Evolutionary conservation across 192 early-diverging fungal species (phyloP).

Genomic region (Backusella macrospora): DNA sequence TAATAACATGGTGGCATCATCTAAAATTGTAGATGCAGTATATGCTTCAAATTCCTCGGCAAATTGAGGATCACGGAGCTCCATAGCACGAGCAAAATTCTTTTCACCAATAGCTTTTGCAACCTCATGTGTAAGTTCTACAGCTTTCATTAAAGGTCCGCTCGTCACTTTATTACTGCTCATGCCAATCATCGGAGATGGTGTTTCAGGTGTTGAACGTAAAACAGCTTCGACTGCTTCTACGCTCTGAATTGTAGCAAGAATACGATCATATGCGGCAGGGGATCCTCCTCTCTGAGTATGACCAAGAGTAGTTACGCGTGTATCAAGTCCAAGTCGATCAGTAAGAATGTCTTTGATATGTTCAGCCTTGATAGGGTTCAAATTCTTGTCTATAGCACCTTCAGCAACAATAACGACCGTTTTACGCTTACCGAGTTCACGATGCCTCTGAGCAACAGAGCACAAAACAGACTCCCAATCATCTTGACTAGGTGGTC

Average conservation of each 20-base stretch:
- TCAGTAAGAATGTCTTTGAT: slow-evolving; percentile 81
- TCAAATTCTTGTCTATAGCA: slow-evolving; percentile 85
- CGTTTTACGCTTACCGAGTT: slow-evolving; percentile 85
- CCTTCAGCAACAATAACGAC: slow-evolving; percentile 95
- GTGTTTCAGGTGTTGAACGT: slow-evolving; percentile 77
- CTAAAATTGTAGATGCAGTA: slow-evolving; percentile 58
- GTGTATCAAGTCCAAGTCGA: slow-evolving; percentile 84
- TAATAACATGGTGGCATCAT: slow-evolving; percentile 42
- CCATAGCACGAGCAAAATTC: slow-evolving; percentile 90
- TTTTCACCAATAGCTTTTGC: slow-evolving; percentile 79
- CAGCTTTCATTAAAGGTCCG: slow-evolving; percentile 89
- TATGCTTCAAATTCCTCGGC: slow-evolving; percentile 63
- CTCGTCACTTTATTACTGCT: slow-evolving; percentile 85
- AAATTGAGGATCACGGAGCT: slow-evolving; percentile 89
- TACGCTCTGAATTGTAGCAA: slow-evolving; percentile 89
- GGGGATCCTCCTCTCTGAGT: slow-evolving; percentile 94
- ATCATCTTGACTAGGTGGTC: slow-evolving; percentile 81
- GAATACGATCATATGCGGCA: slow-evolving; percentile 88
- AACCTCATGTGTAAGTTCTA: slow-evolving; percentile 87
- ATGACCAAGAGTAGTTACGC: slow-evolving; percentile 93
- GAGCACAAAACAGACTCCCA: slow-evolving; percentile 91
- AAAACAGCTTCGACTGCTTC: slow-evolving; percentile 95
- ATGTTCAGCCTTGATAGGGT: slow-evolving; percentile 85
- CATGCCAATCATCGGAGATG: slow-evolving; percentile 92
- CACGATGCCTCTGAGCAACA: slow-evolving; percentile 64